These are phyloP conservation scores for Pythium sukuiense DNA, from an alignment of 352 stramenopile species.

Conservation along the genomic window DNA sequence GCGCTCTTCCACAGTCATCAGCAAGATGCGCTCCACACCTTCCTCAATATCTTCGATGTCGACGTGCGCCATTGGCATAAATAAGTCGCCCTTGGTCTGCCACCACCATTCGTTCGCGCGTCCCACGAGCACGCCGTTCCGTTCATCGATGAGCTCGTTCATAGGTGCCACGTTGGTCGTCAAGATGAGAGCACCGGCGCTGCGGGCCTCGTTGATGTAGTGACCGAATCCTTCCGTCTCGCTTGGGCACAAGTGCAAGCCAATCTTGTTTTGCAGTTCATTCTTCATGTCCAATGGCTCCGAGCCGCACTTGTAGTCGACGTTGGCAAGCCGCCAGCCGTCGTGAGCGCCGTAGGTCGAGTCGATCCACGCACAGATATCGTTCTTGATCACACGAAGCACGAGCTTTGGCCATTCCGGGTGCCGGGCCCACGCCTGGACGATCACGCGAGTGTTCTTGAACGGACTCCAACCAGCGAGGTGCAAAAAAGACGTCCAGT, in stretches of 20 bases:
- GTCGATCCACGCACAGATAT: constrained; percentile 71
- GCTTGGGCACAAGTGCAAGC: constrained; percentile 73
- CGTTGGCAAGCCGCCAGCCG: constrained; percentile 60
- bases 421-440: constrained; percentile 65
- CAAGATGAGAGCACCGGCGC: constrained; percentile 66
- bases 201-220: constrained; percentile 86
- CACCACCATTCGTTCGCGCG: constrained; percentile 65
- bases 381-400: constrained; percentile 62
- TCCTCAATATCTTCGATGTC: constrained; percentile 62
- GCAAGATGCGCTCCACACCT: constrained; percentile 65
- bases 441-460: constrained; percentile 77
- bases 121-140: constrained; percentile 71
- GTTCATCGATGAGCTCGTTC: constrained; percentile 81
- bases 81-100: constrained; percentile 82
- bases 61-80: constrained; percentile 75
- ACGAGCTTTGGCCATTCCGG: constrained; percentile 74
- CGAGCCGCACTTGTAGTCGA: constrained; percentile 73
- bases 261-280: constrained; percentile 72
- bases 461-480: constrained; percentile 69
- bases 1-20: constrained; percentile 73
- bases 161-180: constrained; percentile 80
- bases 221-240: constrained; percentile 82
- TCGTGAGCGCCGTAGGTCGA: constrained; percentile 47
- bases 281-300: constrained; percentile 57
- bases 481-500: constrained; percentile 79